Evolutionary conservation across 768 basidiomycete species (phyloP).

Genomic region (Cyclocybe aegerita): DNA sequence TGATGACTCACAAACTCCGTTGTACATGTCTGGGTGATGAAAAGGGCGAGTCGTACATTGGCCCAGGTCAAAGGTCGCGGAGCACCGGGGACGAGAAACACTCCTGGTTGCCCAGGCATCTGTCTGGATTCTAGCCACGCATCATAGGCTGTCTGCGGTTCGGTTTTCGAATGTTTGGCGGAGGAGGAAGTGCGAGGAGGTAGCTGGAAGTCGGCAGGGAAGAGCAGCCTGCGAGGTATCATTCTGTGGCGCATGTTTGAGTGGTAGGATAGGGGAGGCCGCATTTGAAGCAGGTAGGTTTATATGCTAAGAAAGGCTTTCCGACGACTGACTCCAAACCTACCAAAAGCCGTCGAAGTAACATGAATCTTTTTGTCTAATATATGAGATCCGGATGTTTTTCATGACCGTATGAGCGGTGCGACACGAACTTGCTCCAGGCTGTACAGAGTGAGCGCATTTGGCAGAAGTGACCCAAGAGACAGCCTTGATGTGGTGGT

Average conservation of each 20-base stretch:
- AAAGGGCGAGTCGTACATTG: slow-evolving; percentile 58
- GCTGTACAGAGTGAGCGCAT: slow-evolving; percentile 43
- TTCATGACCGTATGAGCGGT: slow-evolving; percentile 47
- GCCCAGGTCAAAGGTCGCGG: slow-evolving; percentile 59
- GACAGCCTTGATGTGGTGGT: slow-evolving; percentile 21
- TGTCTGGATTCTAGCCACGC: slow-evolving; percentile 61
- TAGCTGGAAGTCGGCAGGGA: slow-evolving; percentile 35
- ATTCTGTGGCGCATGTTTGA: slow-evolving; percentile 39
- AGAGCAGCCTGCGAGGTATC: slow-evolving; percentile 32
- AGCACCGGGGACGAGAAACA: slow-evolving; percentile 61
- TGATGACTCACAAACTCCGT: slow-evolving; percentile 48
- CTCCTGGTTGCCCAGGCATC: slow-evolving; percentile 44
- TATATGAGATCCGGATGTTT: slow-evolving; percentile 48
- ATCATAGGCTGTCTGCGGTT: slow-evolving; percentile 40
- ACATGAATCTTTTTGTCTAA: slow-evolving; percentile 29
- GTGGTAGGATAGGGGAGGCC: slow-evolving; percentile 31
- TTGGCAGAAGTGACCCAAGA: slow-evolving; percentile 44
- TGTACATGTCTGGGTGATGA: slow-evolving; percentile 52
- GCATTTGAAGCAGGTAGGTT: slow-evolving; percentile 29
- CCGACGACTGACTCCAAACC: slow-evolving; percentile 23
- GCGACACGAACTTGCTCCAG: slow-evolving; percentile 30
- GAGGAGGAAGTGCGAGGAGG: slow-evolving; percentile 24
- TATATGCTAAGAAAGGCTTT: slow-evolving; percentile 24
- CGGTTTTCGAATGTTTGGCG: slow-evolving; percentile 14
- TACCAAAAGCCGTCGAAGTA: slow-evolving; percentile 22